phyloP scores from a whole-genome alignment of 2,329 filamentous ascomycete genomes.

The Colletotrichum noveboracense region DNA sequence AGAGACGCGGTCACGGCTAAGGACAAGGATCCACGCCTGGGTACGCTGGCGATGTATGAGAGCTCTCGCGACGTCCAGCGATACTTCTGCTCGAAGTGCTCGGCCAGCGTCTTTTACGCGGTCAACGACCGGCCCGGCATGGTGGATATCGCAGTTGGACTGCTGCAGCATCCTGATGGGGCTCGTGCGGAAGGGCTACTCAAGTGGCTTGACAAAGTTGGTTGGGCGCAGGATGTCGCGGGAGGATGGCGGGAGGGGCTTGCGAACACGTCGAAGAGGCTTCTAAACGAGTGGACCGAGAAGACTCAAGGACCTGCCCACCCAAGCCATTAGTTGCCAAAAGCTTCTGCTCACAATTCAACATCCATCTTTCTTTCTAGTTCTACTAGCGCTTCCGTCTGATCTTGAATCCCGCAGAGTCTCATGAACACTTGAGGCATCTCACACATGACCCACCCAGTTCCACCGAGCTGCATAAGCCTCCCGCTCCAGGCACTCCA shows the following conservation, averaged over 20 bases:
- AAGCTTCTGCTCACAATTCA: neutral
- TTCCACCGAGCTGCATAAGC: neutral
- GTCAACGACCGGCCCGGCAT: conserved; percentile 39
- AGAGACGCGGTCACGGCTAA: conserved; percentile 34
- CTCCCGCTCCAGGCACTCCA: fast-evolving
- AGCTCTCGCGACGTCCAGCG: conserved; percentile 50
- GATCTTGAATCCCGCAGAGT: neutral
- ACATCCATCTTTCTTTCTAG: neutral
- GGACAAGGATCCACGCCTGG: conserved; percentile 39
- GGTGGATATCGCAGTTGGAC: conserved; percentile 49
- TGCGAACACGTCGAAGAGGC: conserved; percentile 30
- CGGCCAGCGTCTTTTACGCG: conserved; percentile 51
- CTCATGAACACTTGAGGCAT: neutral
- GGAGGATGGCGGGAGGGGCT: conserved; percentile 47
- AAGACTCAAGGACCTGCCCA: neutral
- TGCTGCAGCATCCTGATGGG: conserved; percentile 48
- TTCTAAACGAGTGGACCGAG: neutral
- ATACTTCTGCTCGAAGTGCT: conserved; percentile 55
- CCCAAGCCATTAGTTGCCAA: neutral
- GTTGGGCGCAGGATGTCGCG: conserved; percentile 36
- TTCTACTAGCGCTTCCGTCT: neutral
- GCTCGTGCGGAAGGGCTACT: conserved; percentile 50
- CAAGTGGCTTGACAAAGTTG: conserved; percentile 43
- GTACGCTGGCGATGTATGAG: conserved; percentile 46
- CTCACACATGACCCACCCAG: neutral